Conservation (phyloP, 345 rosid species). For the Noccaea caerulescens region DNA sequence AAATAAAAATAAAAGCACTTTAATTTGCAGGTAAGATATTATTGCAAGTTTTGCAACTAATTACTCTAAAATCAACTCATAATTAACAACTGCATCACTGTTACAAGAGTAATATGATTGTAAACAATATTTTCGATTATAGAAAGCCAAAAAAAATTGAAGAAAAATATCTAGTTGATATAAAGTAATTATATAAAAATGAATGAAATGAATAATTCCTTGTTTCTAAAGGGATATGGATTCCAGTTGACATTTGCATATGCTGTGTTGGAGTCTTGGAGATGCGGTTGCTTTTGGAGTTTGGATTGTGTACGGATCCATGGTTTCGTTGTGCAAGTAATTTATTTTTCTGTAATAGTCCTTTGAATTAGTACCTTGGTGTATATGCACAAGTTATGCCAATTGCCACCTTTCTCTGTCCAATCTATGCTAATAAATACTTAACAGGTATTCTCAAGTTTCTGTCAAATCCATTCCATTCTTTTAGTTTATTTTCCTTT, state of each 20-base stretch:
- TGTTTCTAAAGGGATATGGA: not conserved
- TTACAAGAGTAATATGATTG: not conserved
- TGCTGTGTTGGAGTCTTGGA: slow-evolving; percentile 27
- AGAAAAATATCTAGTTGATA: not conserved
- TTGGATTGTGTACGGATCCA: slow-evolving; percentile 29
- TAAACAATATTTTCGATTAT: too few relatives aligned
- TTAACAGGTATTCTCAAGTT: slow-evolving; percentile 5
- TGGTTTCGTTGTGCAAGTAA: slow-evolving; percentile 7
- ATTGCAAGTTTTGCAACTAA: not conserved
- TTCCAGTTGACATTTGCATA: not conserved
- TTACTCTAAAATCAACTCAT: not conserved
- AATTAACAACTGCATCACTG: not conserved
- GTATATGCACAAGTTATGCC: not conserved
- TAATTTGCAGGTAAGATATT: not conserved
- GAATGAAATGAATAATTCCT: not conserved
- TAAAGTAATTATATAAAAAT: not conserved
- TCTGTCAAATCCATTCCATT: not conserved
- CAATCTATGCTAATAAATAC: slow-evolving; percentile 20
- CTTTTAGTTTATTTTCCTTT: too few relatives aligned
- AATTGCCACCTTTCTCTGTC: slow-evolving; percentile 2
- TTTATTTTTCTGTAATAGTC: not conserved
- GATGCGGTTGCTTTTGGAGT: slow-evolving; percentile 29
- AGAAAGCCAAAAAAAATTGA: too few relatives aligned
- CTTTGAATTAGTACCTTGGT: not conserved
- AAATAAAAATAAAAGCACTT: not conserved